Evolutionary conservation across 129 eudicot species (phyloP), one percentile per base, ranked within the genome.

Genomic region (Flaveria linearis): DNA sequence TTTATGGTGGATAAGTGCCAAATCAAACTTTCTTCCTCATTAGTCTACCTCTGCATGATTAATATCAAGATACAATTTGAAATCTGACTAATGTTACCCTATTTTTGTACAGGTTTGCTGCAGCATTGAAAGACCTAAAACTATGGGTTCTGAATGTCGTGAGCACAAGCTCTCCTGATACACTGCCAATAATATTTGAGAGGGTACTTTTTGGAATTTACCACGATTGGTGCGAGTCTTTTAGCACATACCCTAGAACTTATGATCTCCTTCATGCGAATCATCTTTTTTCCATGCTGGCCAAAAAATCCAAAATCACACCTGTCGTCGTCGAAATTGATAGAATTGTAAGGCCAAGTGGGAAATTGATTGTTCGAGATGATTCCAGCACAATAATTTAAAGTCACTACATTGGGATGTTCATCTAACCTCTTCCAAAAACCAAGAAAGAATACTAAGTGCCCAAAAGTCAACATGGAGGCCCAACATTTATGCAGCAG

Each of bases 181-280:
- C 98, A 57, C 92, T 93, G 76, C 91, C 97, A 26, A 87, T 91
- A 51, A 91, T 93, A 71, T 93, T 73, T 55, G 97, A 93, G 62
- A 69, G 98, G 83, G 97, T 96, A 33, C 93, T 91, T 68, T 84
- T 91, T 16, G 97, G 98, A 69, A 88, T 93, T 72, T 94, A 94
- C 78, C 98, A 90, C 56, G 98, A 93, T 50, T 93, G 97, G 98
- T 88, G 98, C 71, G 97, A 92, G 88, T 87, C 94, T 46, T 93
- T 93, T 85, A 93, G 96, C 84, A 85, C 97, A 22, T 91, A 94
- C 70, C 98, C 98, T 20, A 82, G 96, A 51, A 86, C 89, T 3
- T 93, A 93, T 57, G 93, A 91, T 82, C 96, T 91, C 78, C 87
- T 94, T 25, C 98, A 94, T 73, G 97, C 93, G 8, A 88, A 91